Evolutionary conservation across 108 stramenopile species (phyloP), one percentile per base, ranked within the genome.

Genomic region (Cafeteria roenbergensis): DNA sequence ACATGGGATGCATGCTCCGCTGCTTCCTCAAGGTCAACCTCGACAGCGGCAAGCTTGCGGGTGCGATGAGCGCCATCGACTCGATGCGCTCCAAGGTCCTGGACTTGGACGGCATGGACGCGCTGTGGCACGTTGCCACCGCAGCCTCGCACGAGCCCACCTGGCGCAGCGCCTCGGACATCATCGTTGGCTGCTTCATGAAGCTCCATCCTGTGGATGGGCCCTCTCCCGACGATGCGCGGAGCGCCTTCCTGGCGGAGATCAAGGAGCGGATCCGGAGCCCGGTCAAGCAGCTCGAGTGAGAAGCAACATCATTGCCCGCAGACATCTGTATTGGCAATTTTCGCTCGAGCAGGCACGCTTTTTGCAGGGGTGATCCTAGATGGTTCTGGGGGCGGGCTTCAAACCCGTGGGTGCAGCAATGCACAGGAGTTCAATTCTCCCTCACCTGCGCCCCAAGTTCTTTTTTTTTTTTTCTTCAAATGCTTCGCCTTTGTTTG

Each of bases 351-450:
- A 48, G 17, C 42, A 48, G 42, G 12, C 42, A 48, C 17, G 42
- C 42, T 17, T 48, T n/a, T 24, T 32, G 59, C 59, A 38, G 59
- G 59, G 30, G 59, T 61, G 59, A 61, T 12, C 34, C 30, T 22
- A 24, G 59, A 1, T 61, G 59, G 59, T 61, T 6, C 59, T 24
- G 59, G 30, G 34, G 17, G 59, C n/a, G 59, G 59, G 37, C 59
- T 61, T 61, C 59, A 61, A 61, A 61, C 37, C 59, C 59, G n/a
- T 61, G 2, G 34, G 30, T 27, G 59, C 9, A 2, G 22, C 2
- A 27, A 28, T 2, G 9, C 59, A 27, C 30, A 61, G 59, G 59
- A 25, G 59, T 61, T 61, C 59, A n/a, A 61, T 61, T 27, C 59
- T 25, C 59, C 59, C 59, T 61, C 59, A 61, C 59, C 59, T 38